A percentile compares a stretch with the other conserved stretches of the same genome.
phyloP scores from a whole-genome alignment of 768 basidiomycete species.

The Mycena galericulata region DNA sequence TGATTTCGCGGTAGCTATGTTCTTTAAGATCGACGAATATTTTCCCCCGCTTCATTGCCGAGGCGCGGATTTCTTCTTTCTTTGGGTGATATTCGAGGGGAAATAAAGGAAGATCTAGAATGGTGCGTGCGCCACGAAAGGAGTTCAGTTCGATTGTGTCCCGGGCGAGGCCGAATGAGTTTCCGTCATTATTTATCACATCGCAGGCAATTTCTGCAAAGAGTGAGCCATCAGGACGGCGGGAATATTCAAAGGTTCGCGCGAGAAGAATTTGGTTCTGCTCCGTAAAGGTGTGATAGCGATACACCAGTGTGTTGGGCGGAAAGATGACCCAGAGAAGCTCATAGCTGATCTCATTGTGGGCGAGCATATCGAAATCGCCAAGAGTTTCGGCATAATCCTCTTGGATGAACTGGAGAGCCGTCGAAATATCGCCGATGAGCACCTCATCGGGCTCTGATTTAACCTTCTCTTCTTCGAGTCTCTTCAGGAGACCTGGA shows the following conservation, averaged over 20 bases:
- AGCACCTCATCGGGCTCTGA: constrained; percentile 25
- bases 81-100: constrained; percentile 34
- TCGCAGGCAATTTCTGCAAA: constrained; percentile 29
- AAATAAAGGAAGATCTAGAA: constrained; percentile 33
- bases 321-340: constrained; percentile 47
- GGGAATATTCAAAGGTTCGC: constrained; percentile 18
- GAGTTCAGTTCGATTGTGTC: constrained; percentile 18
- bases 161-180: constrained; percentile 30
- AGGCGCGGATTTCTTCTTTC: constrained; percentile 7
- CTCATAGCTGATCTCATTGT: constrained; percentile 41
- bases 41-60: constrained; percentile 32
- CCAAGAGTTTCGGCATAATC: constrained; percentile 15
- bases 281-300: constrained; percentile 27
- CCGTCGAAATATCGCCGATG: constrained; percentile 32
- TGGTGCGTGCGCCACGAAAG: constrained; percentile 36
- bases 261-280: constrained; percentile 28
- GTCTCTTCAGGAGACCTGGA: constrained; percentile 20
- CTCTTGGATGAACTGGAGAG: constrained; percentile 34
- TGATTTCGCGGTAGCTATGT: constrained; percentile 30
- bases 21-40: constrained; percentile 13
- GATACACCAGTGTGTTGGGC: constrained; percentile 37
- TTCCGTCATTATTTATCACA: constrained; percentile 35
- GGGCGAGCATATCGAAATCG: constrained; percentile 29
- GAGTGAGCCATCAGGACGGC: not conserved
- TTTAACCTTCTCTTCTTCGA: constrained; percentile 31